Base-by-base conservation (phyloP, 2,329 filamentous ascomycete genomes). In the Pseudonectria buxi region DNA sequence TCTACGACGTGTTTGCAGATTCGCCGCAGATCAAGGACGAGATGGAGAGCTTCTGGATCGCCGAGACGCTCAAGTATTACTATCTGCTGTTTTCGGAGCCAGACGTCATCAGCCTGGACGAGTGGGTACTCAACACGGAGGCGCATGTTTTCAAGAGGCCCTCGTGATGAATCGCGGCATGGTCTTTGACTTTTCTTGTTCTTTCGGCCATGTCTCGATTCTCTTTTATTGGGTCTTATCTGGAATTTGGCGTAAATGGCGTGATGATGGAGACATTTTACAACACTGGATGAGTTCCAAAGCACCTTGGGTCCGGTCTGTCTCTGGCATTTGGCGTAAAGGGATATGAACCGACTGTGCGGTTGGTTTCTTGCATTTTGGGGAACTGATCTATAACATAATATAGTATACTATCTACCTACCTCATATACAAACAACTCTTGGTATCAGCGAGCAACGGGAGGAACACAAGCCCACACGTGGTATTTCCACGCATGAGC, bases 11-110 rank as follows among this genome's bases (percentile, higher is more conserved):
- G 10, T 61, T 71, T 15, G 37, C 43, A 6, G 39, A 59, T 2
- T 57, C 68, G 13, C 60, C 69, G 1, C 51, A 50, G 9, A 63
- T 70, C 36, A 56, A 60, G 26, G 76, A 88, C 56, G 68, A 70
- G 47, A 89, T 90, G 84, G 83, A 94, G 65, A 89, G 83, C 53
- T 94, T 94, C 61, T 95, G 88, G 86, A 69, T 87, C 41, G 84
- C 84, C 4, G 88, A 95, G 69, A 95, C 87, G 27, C 67, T 95
- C 49, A 95, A 94, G 68, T 94, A 94, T 56, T 94, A 92, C 47
- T 95, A 87, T 57, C 60, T 95, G 37, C 69, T 94, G 32, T 95
- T 85, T 57, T 78, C 78, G 14, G 61, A 79, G 37, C 80, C 83
- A 0, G 67, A 71, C 33, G 62, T 81, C n/a, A 63, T 83, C 27